Conservation (phyloP, 2,329 filamentous ascomycete genomes). For the Aspergillus eucalypticola region DNA sequence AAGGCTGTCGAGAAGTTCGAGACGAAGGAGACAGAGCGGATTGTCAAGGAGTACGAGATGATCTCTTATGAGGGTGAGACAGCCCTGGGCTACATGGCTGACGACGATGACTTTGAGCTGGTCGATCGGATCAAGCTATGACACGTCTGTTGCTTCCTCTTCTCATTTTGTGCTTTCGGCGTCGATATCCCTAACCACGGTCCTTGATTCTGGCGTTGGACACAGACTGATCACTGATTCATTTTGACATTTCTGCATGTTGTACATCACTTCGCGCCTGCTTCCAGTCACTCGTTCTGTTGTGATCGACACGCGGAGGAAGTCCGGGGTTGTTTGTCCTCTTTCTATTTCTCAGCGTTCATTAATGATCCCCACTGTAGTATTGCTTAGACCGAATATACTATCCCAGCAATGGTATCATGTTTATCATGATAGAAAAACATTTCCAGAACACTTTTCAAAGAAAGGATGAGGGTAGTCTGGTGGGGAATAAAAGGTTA, state of each 20-base stretch:
- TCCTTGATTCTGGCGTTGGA: slow-evolving; percentile 13
- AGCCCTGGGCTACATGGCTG: slow-evolving; percentile 28
- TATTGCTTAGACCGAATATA: background rate
- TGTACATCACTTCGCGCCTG: slow-evolving; percentile 6
- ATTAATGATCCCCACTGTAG: background rate
- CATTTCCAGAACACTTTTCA: too few species aligned
- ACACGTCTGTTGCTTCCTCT: background rate
- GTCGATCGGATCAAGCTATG: slow-evolving; percentile 35
- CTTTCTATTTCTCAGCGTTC: background rate
- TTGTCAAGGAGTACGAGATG: slow-evolving; percentile 63
- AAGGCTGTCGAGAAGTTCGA: slow-evolving; percentile 63
- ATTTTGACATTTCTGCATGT: background rate
- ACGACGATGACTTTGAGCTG: slow-evolving; percentile 47
- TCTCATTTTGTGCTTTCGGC: background rate
- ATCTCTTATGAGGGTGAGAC: slow-evolving; percentile 44
- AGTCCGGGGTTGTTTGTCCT: too few species aligned
- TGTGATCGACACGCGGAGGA: background rate
- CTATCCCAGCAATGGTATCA: background rate
- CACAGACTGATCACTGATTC: background rate
- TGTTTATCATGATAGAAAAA: background rate
- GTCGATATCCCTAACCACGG: background rate
- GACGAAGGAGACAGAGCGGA: slow-evolving; percentile 60
- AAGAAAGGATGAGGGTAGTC: background rate
- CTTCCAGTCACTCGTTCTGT: slow-evolving; percentile 3
- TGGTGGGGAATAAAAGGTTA: background rate